Evolutionary conservation across 768 basidiomycete genomes (phyloP).

Genomic region (Kockovaella imperatae): DNA sequence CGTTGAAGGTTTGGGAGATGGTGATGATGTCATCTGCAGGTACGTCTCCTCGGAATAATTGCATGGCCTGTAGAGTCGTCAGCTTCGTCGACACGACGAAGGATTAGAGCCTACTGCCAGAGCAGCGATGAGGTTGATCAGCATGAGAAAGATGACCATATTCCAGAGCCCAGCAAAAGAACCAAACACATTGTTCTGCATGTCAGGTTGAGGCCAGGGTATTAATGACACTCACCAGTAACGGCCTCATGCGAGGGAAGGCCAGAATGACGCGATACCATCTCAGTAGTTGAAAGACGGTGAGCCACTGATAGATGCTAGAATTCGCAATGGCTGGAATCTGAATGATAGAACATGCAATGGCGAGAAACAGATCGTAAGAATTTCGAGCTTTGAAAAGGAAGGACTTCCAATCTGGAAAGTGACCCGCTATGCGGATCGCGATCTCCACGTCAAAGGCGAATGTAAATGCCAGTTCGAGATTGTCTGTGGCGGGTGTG

Average conservation of each 20-base stretch:
- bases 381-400: constrained; percentile 57
- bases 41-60: constrained; percentile 79
- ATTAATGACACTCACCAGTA: constrained; percentile 56
- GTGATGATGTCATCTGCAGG: constrained; percentile 51
- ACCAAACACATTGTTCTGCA: constrained; percentile 76
- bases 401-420: constrained; percentile 79
- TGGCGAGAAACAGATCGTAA: constrained; percentile 67
- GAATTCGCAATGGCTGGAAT: constrained; percentile 66
- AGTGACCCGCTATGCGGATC: constrained; percentile 59
- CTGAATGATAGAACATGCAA: constrained; percentile 70
- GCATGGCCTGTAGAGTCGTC: constrained; percentile 49
- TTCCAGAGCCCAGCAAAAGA: constrained; percentile 84
- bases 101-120: constrained; percentile 54
- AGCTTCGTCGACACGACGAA: background rate
- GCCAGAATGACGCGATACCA: constrained; percentile 89
- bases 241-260: constrained; percentile 79
- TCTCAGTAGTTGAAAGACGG: constrained; percentile 71
- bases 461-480: constrained; percentile 69
- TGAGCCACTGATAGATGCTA: constrained; percentile 75
- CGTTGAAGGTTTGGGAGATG: constrained; percentile 73
- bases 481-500: constrained; percentile 50
- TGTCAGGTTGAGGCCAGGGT: background rate
- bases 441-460: constrained; percentile 84
- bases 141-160: constrained; percentile 81
- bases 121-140: constrained; percentile 79